A percentile compares a stretch with the other conserved stretches of the same genome.
These are phyloP conservation scores for Leucoagaricus sp. DNA, from an alignment of 1,284 basidiomycete species.

Conservation along the genomic window DNA sequence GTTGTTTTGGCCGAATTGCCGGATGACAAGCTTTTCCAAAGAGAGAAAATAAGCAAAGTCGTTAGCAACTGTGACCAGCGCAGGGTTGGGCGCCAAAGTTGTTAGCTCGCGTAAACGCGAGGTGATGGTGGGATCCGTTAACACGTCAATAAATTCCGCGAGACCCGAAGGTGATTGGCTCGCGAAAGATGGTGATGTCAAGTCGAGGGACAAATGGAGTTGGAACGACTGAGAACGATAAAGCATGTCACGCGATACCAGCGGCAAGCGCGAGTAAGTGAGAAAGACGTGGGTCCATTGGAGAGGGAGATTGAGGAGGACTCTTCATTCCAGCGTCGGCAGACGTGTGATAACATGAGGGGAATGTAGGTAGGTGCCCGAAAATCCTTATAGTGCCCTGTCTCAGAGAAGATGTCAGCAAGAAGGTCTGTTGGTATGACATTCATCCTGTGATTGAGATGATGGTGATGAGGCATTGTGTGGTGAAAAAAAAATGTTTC, in stretches of 20 bases:
- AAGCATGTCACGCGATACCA: background rate
- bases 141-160: background rate
- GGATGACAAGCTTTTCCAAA: slow-evolving; percentile 8
- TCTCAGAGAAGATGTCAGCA: slow-evolving; percentile 1
- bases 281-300: slow-evolving; percentile 11
- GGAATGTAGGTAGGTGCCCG: slow-evolving; percentile 3
- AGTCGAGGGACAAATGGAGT: background rate
- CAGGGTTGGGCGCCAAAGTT: background rate
- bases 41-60: background rate
- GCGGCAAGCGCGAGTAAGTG: background rate
- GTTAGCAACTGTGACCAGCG: background rate
- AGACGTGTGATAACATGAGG: slow-evolving; percentile 8
- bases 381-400: slow-evolving; percentile 1
- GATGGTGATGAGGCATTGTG: background rate
- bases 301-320: slow-evolving; percentile 7
- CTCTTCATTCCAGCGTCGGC: slow-evolving; percentile 4
- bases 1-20: background rate
- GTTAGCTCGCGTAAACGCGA: slow-evolving; percentile 3
- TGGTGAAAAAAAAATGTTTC: no score
- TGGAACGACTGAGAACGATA: background rate
- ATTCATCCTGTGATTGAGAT: background rate
- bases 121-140: slow-evolving; percentile 6
- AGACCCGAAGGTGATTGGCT: background rate
- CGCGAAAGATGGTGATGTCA: background rate
- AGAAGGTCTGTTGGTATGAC: slow-evolving; percentile 9